Evolutionary conservation across 495 filamentous ascomycete species (phyloP), one percentile per base, ranked within the genome.

Genomic region (Hypoxylon lenormandii): DNA sequence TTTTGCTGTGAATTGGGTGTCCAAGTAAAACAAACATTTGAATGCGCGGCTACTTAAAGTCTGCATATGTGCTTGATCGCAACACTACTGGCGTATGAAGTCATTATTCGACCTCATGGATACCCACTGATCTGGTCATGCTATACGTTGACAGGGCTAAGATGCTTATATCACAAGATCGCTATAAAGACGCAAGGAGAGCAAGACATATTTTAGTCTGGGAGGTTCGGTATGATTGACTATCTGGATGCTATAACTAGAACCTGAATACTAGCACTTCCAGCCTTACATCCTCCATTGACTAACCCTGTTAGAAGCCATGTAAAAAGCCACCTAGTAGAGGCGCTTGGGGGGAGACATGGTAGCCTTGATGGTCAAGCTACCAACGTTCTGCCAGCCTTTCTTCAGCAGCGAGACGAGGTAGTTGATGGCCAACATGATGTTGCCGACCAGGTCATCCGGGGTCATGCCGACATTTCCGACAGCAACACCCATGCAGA

Each of bases 321-420:
- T 51, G 28, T 21, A 37, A 38, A 8, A 49, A 6, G 42, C 38
- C 43, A 42, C 49, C 75, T 97, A 97, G 87, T 97, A 98, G 66
- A 97, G 80, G 76, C 95, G 92, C 87, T 93, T 94, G 60, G 95
- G 96, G 64, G 94, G 94, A 79, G 91, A 94, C 96, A 98, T 98
- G 82, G 92, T 91, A 82, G 96, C 95, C 90, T 98, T 98, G 87
- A 98, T 93, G 73, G 95, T 97, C 86, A 98, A 88, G 84, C 90
- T 93, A 74, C 95, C 95, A 79, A 98, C 96, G 86, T 98, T 98
- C 89, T 98, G 95, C 95, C 95, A 98, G 76, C 96, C 95, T 89
- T 98, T 98, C 93, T 98, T 98, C 80, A 98, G 85, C 74, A 98
- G 86, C 72, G 92, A 96, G 77, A 98, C 94, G 49, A 98, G 87